Conservation (phyloP, 208 protist genomes). For the Entamoeba invadens region DNA sequence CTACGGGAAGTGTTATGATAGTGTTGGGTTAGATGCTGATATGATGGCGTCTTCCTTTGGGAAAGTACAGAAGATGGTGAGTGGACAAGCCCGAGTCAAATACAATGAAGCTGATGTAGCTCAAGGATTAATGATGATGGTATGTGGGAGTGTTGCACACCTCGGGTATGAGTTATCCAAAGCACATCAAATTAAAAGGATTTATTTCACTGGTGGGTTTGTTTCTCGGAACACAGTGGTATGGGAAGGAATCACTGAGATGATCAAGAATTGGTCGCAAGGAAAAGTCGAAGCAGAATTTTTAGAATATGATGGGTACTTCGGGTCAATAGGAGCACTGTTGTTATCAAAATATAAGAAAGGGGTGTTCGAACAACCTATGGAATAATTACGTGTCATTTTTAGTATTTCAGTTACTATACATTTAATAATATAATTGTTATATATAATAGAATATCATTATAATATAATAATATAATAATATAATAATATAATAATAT, state of each 20-base stretch:
- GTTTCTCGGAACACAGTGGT: background rate
- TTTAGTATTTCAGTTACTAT: too few relatives aligned
- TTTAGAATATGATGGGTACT: background rate
- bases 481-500: too few relatives aligned
- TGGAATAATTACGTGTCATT: too few relatives aligned
- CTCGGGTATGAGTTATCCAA: background rate
- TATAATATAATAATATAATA: too few relatives aligned
- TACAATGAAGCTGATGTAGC: background rate
- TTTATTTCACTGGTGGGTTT: background rate
- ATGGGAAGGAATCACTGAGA: background rate
- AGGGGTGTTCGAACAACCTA: background rate
- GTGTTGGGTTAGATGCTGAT: background rate
- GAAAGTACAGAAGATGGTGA: background rate
- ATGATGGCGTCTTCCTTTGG: slow-evolving; percentile 14
- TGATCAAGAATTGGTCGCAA: background rate
- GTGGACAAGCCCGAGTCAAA: background rate
- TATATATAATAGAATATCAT: too few relatives aligned
- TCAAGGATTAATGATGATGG: background rate
- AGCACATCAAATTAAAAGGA: background rate
- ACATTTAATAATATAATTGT: too few relatives aligned
- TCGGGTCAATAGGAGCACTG: background rate
- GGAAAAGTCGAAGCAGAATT: background rate
- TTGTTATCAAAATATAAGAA: background rate
- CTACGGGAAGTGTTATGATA: slow-evolving; percentile 17
- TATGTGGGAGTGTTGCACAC: background rate